These are phyloP conservation scores for Tubosaeta sp. DNA, from an alignment of 768 basidiomycete genomes.

Conservation along the genomic window DNA sequence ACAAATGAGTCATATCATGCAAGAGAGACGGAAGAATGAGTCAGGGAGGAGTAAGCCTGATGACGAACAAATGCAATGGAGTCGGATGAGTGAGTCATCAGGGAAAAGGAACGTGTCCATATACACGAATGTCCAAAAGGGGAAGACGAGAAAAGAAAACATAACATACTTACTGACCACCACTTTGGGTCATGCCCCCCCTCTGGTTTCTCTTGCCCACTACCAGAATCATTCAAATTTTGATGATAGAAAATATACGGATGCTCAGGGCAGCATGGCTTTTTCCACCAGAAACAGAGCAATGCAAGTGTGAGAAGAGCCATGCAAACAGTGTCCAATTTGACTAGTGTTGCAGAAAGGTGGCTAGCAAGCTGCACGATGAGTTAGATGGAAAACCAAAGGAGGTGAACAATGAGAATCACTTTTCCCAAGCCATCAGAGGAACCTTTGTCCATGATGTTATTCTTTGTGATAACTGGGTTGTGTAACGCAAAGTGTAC, in stretches of 20 bases:
- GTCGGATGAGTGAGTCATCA: no score
- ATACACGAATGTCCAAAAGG: no score
- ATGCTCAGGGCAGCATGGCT: neutral
- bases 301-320: neutral
- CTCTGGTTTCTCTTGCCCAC: neutral
- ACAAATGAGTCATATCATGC: no score
- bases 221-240: neutral
- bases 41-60: no score
- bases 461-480: neutral
- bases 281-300: neutral
- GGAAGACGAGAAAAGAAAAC: no score
- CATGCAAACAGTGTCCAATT: constrained; percentile 1
- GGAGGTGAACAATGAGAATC: neutral
- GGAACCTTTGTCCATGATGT: neutral
- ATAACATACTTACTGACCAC: no score
- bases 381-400: neutral
- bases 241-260: neutral
- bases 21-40: no score
- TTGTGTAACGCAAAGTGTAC: no score
- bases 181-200: neutral
- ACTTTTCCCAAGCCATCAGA: neutral
- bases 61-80: no score
- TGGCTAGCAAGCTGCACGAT: neutral
- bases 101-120: no score
- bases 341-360: neutral